These are phyloP conservation scores for Penicillium sclerotiorum DNA, from an alignment of 2,329 filamentous ascomycete species.

Conservation along the genomic window DNA sequence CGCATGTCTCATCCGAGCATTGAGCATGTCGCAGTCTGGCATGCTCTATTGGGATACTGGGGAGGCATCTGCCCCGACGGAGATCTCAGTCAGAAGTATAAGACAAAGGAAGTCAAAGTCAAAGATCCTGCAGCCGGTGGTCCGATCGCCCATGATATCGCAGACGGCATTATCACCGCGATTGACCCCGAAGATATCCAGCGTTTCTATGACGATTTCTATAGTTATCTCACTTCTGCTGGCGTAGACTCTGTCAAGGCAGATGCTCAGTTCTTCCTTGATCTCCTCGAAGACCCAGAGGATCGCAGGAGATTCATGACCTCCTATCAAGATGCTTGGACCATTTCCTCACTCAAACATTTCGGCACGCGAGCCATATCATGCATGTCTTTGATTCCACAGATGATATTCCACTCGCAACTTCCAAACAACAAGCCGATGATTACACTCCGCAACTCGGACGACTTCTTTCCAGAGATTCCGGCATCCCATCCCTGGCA, in stretches of 20 bases:
- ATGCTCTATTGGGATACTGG: constrained; percentile 88
- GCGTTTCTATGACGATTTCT: constrained; percentile 88
- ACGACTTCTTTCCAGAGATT: constrained; percentile 84
- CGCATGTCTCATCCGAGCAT: constrained; percentile 71
- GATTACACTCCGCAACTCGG: constrained; percentile 80
- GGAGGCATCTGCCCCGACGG: constrained; percentile 79
- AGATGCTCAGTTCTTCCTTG: constrained; percentile 87
- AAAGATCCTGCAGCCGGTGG: constrained; percentile 58
- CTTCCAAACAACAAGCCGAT: constrained; percentile 74
- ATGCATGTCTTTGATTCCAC: constrained; percentile 92
- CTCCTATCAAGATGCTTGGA: constrained; percentile 85
- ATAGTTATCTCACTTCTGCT: constrained; percentile 71
- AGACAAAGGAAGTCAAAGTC: constrained; percentile 64
- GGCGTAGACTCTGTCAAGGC: constrained; percentile 90
- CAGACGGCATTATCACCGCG: constrained; percentile 64
- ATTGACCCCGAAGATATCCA: constrained; percentile 73
- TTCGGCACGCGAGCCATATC: constrained; percentile 80
- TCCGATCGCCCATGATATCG: constrained; percentile 27
- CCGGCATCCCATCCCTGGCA: constrained; percentile 88
- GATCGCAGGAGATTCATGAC: constrained; percentile 72
- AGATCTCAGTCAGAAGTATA: constrained; percentile 74
- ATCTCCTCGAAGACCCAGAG: constrained; percentile 69
- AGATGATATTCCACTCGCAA: constrained; percentile 82
- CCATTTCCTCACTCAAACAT: constrained; percentile 72
- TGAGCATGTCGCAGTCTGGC: constrained; percentile 89